phyloP scores from a whole-genome alignment of 768 basidiomycete species.

The Suillus brevipes region DNA sequence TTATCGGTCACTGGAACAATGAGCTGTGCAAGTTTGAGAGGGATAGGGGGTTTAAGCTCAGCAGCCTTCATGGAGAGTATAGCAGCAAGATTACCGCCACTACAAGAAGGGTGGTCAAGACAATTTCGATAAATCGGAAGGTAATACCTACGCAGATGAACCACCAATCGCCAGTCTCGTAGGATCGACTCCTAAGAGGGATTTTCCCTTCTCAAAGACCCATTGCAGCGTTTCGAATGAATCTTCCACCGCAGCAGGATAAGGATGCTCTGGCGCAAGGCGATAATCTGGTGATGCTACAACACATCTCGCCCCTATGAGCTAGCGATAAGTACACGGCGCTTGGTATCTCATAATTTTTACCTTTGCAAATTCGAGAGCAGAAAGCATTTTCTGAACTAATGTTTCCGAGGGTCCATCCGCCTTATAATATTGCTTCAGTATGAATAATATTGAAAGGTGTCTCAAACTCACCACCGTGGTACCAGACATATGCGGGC shows the following conservation, averaged over 20 bases:
- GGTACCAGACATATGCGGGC: constrained; percentile 74
- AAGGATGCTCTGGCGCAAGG: constrained; percentile 35
- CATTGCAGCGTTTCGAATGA: constrained; percentile 38
- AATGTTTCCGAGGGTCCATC: constrained; percentile 76
- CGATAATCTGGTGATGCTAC: constrained; percentile 35
- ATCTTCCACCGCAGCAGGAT: constrained; percentile 36
- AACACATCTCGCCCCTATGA: constrained; percentile 33
- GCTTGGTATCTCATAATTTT: neutral
- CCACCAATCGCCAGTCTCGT: constrained; percentile 67
- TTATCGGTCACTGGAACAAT: constrained; percentile 79
- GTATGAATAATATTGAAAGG: neutral
- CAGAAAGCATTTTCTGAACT: constrained; percentile 59
- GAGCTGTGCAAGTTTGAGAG: constrained; percentile 61
- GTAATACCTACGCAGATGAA: constrained; percentile 56
- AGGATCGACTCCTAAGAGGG: constrained; percentile 49
- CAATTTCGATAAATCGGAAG: neutral
- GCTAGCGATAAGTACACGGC: neutral
- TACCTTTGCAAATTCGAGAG: constrained; percentile 31
- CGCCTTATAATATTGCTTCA: constrained; percentile 42
- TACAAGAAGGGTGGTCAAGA: constrained; percentile 26
- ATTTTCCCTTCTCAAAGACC: constrained; percentile 41
- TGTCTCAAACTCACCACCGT: constrained; percentile 52
- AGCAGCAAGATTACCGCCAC: constrained; percentile 73
- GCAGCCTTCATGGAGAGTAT: constrained; percentile 67
- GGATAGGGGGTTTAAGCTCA: constrained; percentile 47